A percentile compares a stretch with the other conserved stretches of the same genome.
phyloP scores from a whole-genome alignment of 2,329 filamentous ascomycete species.

The Aspergillus pseudoglaucus region DNA sequence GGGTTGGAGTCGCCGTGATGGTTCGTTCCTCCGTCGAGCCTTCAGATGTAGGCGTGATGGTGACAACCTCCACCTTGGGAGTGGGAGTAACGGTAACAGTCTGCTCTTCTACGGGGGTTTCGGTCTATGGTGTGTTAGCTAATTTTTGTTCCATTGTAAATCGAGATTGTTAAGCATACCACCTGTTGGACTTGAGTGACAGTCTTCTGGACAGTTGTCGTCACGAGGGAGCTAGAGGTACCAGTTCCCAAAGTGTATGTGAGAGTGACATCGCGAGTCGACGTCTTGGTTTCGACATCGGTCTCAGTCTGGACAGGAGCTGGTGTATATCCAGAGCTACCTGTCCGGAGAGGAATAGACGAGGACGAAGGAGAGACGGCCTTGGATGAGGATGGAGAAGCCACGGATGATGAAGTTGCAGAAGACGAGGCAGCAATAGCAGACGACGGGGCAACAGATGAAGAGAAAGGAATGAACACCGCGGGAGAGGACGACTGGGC shows the following conservation, averaged over 20 bases:
- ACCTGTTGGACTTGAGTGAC: conserved; percentile 15
- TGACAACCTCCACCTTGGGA: neutral
- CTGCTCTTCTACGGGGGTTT: neutral
- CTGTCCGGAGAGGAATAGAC: conserved; percentile 16
- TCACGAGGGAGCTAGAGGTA: conserved; percentile 29
- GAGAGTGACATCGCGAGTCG: conserved; percentile 24
- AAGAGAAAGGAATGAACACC: conserved; percentile 7
- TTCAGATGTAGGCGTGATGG: neutral
- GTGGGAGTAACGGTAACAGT: neutral
- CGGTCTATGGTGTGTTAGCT: neutral
- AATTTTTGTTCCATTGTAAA: conserved; percentile 21
- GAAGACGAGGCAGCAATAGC: neutral
- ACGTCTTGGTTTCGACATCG: conserved; percentile 7
- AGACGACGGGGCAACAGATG: conserved; percentile 3
- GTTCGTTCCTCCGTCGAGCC: neutral
- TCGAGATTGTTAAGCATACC: conserved; percentile 3
- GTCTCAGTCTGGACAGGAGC: neutral
- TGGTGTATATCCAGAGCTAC: conserved; percentile 3
- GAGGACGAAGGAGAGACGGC: conserved; percentile 3
- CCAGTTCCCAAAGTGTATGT: conserved; percentile 37
- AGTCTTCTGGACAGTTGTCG: conserved; percentile 32
- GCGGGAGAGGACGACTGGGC: conserved; percentile 1
- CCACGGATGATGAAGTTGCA: neutral
- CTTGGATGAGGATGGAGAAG: conserved; percentile 1
- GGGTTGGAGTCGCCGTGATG: neutral